Percentiles rank a stretch among this genome's conserved stretches.
phyloP scores from a whole-genome alignment of 495 filamentous ascomycete species.

The Lindgomyces ingoldianus region DNA sequence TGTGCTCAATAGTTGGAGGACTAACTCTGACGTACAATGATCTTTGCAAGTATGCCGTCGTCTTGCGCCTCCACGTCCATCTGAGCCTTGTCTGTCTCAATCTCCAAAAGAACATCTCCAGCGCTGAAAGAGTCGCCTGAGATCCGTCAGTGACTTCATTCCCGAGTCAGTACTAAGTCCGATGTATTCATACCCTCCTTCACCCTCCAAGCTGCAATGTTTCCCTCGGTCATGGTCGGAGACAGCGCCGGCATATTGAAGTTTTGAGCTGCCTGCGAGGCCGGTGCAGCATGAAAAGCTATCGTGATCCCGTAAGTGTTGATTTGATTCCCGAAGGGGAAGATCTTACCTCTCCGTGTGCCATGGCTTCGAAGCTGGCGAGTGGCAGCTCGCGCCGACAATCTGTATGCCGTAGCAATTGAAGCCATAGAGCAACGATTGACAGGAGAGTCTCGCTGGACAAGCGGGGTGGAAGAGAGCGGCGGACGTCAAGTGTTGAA shows the following conservation, averaged over 20 bases:
- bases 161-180: background rate
- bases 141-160: slow-evolving; percentile 5
- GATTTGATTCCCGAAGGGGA: slow-evolving; percentile 7
- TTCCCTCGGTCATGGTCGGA: slow-evolving; percentile 85
- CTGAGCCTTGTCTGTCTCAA: slow-evolving; percentile 85
- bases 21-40: slow-evolving; percentile 50
- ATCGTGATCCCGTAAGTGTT: slow-evolving; percentile 13
- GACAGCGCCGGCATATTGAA: slow-evolving; percentile 86
- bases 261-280: slow-evolving; percentile 66
- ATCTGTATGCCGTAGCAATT: slow-evolving; percentile 35
- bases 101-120: slow-evolving; percentile 80
- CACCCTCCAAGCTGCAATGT: slow-evolving; percentile 73
- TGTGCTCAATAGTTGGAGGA: background rate
- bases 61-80: slow-evolving; percentile 92
- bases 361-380: slow-evolving; percentile 36
- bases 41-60: slow-evolving; percentile 76
- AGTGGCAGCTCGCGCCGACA: slow-evolving; percentile 35
- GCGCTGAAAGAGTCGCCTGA: slow-evolving; percentile 66
- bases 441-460: background rate
- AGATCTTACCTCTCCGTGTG: slow-evolving; percentile 31
- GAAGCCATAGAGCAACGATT: slow-evolving; percentile 36
- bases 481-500: slow-evolving; percentile 13
- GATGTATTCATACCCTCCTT: slow-evolving; percentile 61
- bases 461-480: background rate
- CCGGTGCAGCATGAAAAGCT: slow-evolving; percentile 66